These are phyloP conservation scores for Oenanthe sinensis DNA, from an alignment of 129 eudicot species.

Conservation along the genomic window DNA sequence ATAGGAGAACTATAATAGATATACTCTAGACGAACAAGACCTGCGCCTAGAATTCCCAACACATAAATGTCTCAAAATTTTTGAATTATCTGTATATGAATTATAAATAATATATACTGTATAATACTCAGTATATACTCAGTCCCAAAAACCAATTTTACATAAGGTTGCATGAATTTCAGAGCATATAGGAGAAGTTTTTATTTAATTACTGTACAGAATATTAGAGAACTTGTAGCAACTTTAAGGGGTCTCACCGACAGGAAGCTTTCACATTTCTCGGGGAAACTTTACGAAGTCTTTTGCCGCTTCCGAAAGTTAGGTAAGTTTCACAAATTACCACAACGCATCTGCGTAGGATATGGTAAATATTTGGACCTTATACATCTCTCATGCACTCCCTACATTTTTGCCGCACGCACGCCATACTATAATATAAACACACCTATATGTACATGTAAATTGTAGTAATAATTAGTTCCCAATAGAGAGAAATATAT, in stretches of 20 bases:
- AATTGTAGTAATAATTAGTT: too few relatives aligned
- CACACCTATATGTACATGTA: not conserved
- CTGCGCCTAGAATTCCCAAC: too few relatives aligned
- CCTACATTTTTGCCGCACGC: constrained; percentile 6
- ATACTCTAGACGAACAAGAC: too few relatives aligned
- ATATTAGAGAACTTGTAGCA: not conserved
- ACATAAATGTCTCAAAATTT: too few relatives aligned
- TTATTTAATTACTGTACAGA: too few relatives aligned
- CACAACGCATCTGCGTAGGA: not conserved
- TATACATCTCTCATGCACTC: constrained; percentile 9
- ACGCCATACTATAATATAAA: not conserved
- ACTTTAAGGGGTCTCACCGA: not conserved
- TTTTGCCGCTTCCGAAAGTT: constrained; percentile 2
- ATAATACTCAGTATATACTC: too few relatives aligned
- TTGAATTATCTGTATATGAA: too few relatives aligned
- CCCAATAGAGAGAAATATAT: constrained; percentile 8
- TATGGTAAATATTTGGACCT: constrained; percentile 32
- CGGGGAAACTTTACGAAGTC: not conserved
- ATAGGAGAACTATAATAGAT: too few relatives aligned
- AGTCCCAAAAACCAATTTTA: too few relatives aligned
- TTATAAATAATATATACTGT: too few relatives aligned
- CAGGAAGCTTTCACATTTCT: not conserved
- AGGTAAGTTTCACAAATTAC: not conserved
- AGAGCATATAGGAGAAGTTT: too few relatives aligned
- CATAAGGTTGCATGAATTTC: too few relatives aligned